Base-by-base conservation (phyloP, 129 eudicot genomes). In the Scalesia atractyloides region DNA sequence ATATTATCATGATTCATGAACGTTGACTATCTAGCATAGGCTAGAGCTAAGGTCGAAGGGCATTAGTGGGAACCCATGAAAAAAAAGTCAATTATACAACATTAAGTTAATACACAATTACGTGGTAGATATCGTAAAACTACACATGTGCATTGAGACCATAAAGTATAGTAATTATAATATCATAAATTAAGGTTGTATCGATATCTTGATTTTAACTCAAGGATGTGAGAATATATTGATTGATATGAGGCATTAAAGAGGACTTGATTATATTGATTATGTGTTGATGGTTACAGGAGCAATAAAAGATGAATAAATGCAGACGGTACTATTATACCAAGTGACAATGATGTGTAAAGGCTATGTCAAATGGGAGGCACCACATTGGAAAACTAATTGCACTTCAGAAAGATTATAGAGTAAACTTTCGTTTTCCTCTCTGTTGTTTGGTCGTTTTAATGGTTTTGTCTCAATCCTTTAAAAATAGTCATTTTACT, bases 41-140 rank as follows among this genome's bases (percentile, higher is more conserved):
- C 56, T n/a, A 63, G 51, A 33, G 34, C 44, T 48, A 41, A 68
- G 51, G 79, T 64, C 68, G 52, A 68, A 44, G 54, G 24, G 61
- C 63, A 74, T 69, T 82, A 80, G 82, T 64, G 87, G 82, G 79
- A 54, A 36, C 57, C 81, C 76, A 77, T 70, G 57, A 69, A 70
- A 10, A 69, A 69, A 30, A 37, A 60, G 30, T 76, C 81, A 69
- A 34, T 51, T 22, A 74, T 39, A 37, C 16, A 34, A 39, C 81
- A 50, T 48, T 56, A 68, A 54, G 56, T 24, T 69, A 10, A 62
- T 61, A 41, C 48, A 66, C 54, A 16, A 16, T 37, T 39, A 56
- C 67, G 47, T 66, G 48, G 64, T 5, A 15, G 47, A 19, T 62
- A 34, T 63, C 49, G 20, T 33, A 16, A 48, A 73, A 63, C 10